A percentile compares a stretch with the other conserved stretches of the same genome.
phyloP scores from a whole-genome alignment of 768 basidiomycete genomes.

The Amanita polypyramis region DNA sequence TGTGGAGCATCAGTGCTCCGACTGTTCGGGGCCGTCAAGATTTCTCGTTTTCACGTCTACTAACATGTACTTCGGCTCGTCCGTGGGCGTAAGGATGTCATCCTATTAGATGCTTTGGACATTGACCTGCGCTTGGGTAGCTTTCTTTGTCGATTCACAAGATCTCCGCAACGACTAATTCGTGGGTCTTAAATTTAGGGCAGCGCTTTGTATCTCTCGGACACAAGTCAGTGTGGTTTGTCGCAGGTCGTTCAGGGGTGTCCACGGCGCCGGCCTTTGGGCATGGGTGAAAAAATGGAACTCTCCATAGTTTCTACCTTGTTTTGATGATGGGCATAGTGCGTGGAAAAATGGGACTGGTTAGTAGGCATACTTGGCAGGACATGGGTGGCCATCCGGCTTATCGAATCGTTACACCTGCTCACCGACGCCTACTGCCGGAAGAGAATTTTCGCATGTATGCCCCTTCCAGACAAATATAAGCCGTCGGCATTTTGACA shows the following conservation, averaged over 20 bases:
- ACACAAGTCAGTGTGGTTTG: conserved; percentile 25
- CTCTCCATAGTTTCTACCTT: conserved; percentile 32
- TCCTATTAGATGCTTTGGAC: no score
- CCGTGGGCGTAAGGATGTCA: no score
- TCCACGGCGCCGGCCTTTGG: conserved; percentile 50
- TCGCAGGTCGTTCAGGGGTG: conserved; percentile 37
- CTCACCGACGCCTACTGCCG: conserved; percentile 41
- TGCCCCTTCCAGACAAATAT: conserved; percentile 22
- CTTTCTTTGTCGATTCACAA: no score
- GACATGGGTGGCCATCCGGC: conserved; percentile 41
- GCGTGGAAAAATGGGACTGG: conserved; percentile 34
- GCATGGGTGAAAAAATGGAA: conserved; percentile 47
- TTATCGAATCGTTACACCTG: conserved; percentile 33
- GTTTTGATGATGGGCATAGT: conserved; percentile 48
- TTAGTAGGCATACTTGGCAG: conserved; percentile 36
- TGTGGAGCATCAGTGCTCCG: no score
- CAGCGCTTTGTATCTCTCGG: conserved; percentile 46
- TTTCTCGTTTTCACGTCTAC: no score
- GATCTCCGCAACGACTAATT: no score
- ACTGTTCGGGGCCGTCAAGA: no score
- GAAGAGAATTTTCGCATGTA: conserved; percentile 29
- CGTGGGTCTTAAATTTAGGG: no score
- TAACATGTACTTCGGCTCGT: no score
- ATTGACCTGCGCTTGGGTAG: no score
- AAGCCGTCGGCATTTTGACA: conserved; percentile 23